Evolutionary conservation across 306 rosid genomes (phyloP).

Genomic region (Sphenostylis stenocarpa): DNA sequence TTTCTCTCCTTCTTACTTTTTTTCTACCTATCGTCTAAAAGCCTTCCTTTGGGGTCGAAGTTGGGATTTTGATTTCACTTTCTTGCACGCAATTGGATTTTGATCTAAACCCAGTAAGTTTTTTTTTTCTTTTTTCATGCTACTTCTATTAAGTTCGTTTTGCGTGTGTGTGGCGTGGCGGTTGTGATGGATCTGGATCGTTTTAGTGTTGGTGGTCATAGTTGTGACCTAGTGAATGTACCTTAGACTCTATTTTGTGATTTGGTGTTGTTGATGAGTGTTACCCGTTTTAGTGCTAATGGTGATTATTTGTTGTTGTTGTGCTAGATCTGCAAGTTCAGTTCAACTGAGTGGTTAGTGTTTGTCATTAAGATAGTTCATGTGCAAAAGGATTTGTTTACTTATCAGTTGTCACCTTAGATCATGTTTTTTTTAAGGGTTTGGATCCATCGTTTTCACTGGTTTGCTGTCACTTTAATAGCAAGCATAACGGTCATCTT

Average conservation of each 20-base stretch:
- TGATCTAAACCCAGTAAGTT: constrained; percentile 46
- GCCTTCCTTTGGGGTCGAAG: not conserved
- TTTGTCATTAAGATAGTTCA: constrained; percentile 19
- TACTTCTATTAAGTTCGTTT: not conserved
- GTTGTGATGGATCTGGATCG: constrained; percentile 38
- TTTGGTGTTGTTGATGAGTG: constrained; percentile 12
- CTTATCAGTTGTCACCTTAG: constrained; percentile 16
- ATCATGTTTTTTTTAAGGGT: constrained; percentile 10
- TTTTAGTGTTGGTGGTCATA: not conserved
- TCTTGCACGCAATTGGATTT: constrained; percentile 39
- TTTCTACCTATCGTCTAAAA: not conserved
- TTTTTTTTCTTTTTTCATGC: not conserved
- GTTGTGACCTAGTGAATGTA: constrained; percentile 17
- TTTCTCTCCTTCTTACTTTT: constrained; percentile 9
- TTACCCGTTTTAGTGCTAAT: constrained; percentile 10
- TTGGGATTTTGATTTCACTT: constrained; percentile 14
- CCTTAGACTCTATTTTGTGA: constrained; percentile 1
- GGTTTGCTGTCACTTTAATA: constrained; percentile 36
- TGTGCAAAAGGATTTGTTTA: not conserved
- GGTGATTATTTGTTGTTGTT: not conserved
- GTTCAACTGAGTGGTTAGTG: constrained; percentile 10
- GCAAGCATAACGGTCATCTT: constrained; percentile 17
- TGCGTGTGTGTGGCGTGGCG: not conserved
- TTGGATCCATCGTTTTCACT: constrained; percentile 45
- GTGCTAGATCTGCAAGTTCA: constrained; percentile 38